Percentiles rank a stretch among this genome's conserved stretches.
These are phyloP conservation scores for Zanthoxylum bungeanum DNA, from an alignment of 345 rosid species.

Conservation along the genomic window DNA sequence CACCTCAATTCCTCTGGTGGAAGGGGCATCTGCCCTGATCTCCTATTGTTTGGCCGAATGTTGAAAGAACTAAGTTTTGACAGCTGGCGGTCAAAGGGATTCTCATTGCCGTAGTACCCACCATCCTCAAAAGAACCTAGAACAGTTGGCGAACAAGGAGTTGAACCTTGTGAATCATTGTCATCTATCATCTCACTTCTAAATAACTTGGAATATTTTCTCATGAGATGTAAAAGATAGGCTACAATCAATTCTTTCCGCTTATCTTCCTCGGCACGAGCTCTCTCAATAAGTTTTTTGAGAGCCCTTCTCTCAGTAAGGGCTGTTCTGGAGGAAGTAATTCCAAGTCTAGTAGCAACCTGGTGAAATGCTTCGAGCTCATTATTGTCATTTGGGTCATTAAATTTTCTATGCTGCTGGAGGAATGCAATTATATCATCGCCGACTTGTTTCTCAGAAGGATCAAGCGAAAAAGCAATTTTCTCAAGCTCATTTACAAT, in stretches of 20 bases:
- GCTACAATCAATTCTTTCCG: conserved; percentile 97
- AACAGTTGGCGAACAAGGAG: conserved; percentile 85
- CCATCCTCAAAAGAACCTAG: conserved; percentile 51
- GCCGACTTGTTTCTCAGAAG: conserved; percentile 89
- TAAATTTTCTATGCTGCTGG: conserved; percentile 86
- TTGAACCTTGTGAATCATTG: conserved; percentile 85
- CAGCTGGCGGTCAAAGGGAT: conserved; percentile 77
- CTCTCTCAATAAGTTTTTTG: conserved; percentile 88
- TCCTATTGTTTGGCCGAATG: conserved; percentile 49
- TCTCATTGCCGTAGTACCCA: conserved; percentile 33
- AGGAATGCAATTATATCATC: conserved; percentile 81
- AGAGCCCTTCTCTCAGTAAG: conserved; percentile 89
- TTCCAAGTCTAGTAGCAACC: conserved; percentile 74
- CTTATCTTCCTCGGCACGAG: conserved; percentile 94
- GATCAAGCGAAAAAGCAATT: conserved; percentile 59
- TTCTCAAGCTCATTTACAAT: conserved; percentile 69
- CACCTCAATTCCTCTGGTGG: conserved; percentile 98
- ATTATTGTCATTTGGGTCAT: conserved; percentile 47
- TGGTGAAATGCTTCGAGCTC: conserved; percentile 89
- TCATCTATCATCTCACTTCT: conserved; percentile 81
- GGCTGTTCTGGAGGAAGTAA: conserved; percentile 87
- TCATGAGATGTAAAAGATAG: conserved; percentile 86
- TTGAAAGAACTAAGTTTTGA: conserved; percentile 75
- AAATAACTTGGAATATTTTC: conserved; percentile 91
- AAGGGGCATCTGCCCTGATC: conserved; percentile 66